These are phyloP conservation scores for Penicillium sp. DNA, from an alignment of 2,329 filamentous ascomycete genomes.

Conservation along the genomic window DNA sequence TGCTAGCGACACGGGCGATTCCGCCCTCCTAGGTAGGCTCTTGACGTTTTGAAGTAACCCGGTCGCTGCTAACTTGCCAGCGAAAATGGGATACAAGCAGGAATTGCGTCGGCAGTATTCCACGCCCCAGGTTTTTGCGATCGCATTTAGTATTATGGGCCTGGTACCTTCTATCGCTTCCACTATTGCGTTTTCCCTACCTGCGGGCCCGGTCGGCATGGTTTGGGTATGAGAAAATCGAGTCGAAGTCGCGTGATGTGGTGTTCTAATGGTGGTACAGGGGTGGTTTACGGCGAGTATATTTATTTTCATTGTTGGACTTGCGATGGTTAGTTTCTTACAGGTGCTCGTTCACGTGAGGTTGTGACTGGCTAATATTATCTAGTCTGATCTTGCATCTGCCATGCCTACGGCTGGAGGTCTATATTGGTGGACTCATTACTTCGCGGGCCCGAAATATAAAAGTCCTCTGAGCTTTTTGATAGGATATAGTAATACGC, in stretches of 20 bases:
- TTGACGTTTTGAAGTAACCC: background rate
- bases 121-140: conserved; percentile 62
- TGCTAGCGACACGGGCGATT: conserved; percentile 23
- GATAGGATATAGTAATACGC: conserved; percentile 62
- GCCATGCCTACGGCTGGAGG: conserved; percentile 62
- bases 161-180: conserved; percentile 61
- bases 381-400: conserved; percentile 51
- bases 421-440: conserved; percentile 62
- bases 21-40: conserved; percentile 24
- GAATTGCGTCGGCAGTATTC: conserved; percentile 63
- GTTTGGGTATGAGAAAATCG: conserved; percentile 52
- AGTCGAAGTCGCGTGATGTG: background rate
- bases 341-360: conserved; percentile 16
- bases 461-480: conserved; percentile 60
- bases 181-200: conserved; percentile 59
- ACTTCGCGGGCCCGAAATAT: conserved; percentile 56
- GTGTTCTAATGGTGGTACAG: background rate
- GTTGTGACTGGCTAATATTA: background rate
- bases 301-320: conserved; percentile 51
- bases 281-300: conserved; percentile 13
- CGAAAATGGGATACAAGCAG: conserved; percentile 55
- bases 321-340: conserved; percentile 56
- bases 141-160: conserved; percentile 62
- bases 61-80: conserved; percentile 17
- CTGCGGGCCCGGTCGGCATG: conserved; percentile 61